These are phyloP conservation scores for Laetiporus sulphureus DNA, from an alignment of 1,284 basidiomycete genomes.

Conservation along the genomic window DNA sequence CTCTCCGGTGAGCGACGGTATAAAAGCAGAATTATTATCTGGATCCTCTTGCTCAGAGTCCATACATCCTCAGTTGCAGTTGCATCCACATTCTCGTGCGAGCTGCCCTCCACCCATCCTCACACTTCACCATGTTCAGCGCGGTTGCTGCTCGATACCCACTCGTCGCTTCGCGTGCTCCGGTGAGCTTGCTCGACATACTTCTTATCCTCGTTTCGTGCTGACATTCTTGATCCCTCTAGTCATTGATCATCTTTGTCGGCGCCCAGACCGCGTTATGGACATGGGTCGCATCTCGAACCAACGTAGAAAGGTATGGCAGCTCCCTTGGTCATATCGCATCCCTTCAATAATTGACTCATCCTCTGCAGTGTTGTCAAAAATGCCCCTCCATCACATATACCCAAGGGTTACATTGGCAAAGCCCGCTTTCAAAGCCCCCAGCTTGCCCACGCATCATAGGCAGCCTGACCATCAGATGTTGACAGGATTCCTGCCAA, in stretches of 20 bases:
- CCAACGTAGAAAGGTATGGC: constrained; percentile 19
- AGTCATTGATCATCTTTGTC: constrained; percentile 22
- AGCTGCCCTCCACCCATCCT: constrained; percentile 9
- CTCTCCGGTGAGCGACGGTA: not conserved
- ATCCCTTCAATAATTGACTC: not conserved
- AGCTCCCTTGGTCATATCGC: too few relatives aligned
- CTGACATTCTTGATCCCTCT: not conserved
- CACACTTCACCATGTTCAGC: constrained; percentile 13
- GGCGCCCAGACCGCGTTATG: constrained; percentile 19
- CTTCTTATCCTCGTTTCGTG: not conserved
- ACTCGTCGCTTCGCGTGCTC: constrained; percentile 17
- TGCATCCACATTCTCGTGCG: constrained; percentile 2
- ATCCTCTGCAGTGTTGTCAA: constrained; percentile 11
- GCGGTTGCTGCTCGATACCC: too few relatives aligned
- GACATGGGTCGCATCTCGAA: constrained; percentile 19
- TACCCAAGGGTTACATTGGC: constrained; percentile 22
- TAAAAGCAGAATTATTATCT: constrained; percentile 5
- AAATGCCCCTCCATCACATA: constrained; percentile 19
- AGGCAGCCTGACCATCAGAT: not conserved
- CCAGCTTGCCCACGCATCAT: constrained; percentile 4
- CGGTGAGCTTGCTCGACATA: constrained; percentile 12
- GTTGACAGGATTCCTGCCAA: not conserved
- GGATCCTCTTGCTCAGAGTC: too few relatives aligned
- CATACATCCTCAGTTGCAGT: too few relatives aligned
- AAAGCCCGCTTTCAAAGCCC: constrained; percentile 14